phyloP scores from a whole-genome alignment of 192 early-diverging fungal species.

The Coemansia sp. region DNA sequence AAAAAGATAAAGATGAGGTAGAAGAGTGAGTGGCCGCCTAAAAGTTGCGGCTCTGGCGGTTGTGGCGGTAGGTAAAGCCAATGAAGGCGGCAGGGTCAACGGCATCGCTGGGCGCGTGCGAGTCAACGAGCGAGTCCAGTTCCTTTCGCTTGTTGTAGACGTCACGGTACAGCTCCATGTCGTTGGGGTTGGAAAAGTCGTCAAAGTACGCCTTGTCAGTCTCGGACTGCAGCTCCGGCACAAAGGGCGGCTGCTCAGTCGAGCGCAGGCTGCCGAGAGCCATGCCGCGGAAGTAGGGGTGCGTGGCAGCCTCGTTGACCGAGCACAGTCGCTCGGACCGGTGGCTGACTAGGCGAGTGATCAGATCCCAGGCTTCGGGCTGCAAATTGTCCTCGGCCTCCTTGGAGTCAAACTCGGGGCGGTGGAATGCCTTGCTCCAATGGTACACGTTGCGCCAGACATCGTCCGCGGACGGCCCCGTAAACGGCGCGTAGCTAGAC shows the following conservation, averaged over 20 bases:
- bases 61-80: constrained; percentile 72
- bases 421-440: constrained; percentile 69
- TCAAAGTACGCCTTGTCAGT: constrained; percentile 86
- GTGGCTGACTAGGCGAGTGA: constrained; percentile 56
- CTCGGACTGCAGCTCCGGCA: constrained; percentile 65
- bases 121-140: constrained; percentile 36
- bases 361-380: constrained; percentile 73
- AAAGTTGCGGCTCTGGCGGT: constrained; percentile 38
- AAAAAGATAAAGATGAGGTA: not conserved
- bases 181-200: constrained; percentile 61
- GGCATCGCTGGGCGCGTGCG: constrained; percentile 31
- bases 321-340: constrained; percentile 52
- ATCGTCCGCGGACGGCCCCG: constrained; percentile 61
- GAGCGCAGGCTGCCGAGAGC: constrained; percentile 57
- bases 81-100: constrained; percentile 80
- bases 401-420: constrained; percentile 71
- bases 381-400: constrained; percentile 76
- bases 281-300: constrained; percentile 59
- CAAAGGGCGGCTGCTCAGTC: constrained; percentile 67
- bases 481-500: constrained; percentile 71
- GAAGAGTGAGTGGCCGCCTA: too few species aligned
- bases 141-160: constrained; percentile 55
- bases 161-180: constrained; percentile 59
- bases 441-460: constrained; percentile 86
- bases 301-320: constrained; percentile 54